Conservation (phyloP, 2,329 filamentous ascomycete species). For the Aspergillus calidoustus region DNA sequence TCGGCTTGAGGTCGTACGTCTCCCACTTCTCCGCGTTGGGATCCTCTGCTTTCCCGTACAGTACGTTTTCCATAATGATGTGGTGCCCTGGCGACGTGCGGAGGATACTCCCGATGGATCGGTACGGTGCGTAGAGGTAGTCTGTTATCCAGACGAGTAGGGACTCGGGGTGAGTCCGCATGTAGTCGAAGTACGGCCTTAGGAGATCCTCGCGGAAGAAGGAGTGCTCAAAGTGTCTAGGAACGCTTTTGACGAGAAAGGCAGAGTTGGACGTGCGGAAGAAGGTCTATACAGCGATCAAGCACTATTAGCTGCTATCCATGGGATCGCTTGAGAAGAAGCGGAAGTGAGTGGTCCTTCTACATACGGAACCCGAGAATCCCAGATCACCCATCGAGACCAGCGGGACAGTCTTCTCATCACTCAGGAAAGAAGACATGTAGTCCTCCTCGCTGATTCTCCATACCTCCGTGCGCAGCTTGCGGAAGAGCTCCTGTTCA, state of each 20-base stretch:
- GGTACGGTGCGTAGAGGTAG: slow-evolving; percentile 62
- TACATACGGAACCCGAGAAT: slow-evolving; percentile 68
- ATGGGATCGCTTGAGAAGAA: too few species aligned
- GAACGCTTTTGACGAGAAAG: slow-evolving; percentile 73
- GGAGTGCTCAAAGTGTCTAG: slow-evolving; percentile 69
- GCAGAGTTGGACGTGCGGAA: slow-evolving; percentile 69
- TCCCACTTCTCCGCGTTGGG: slow-evolving; percentile 62
- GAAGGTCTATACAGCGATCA: slow-evolving; percentile 58
- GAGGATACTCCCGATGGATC: slow-evolving; percentile 63
- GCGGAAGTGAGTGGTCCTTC: too few species aligned
- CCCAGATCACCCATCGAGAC: slow-evolving; percentile 69
- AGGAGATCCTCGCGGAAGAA: slow-evolving; percentile 72
- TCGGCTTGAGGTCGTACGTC: slow-evolving; percentile 75
- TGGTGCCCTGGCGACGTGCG: slow-evolving; percentile 70
- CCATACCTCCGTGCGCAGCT: slow-evolving; percentile 59
- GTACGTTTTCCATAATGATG: slow-evolving; percentile 77
- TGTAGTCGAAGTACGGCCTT: slow-evolving; percentile 67
- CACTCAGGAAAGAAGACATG: slow-evolving; percentile 55
- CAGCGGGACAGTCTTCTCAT: slow-evolving; percentile 50
- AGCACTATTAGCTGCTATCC: neutral
- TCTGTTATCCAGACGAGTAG: slow-evolving; percentile 74
- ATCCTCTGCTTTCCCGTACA: slow-evolving; percentile 62
- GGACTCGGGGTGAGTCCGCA: slow-evolving; percentile 63
- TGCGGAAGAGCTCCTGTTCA: slow-evolving; percentile 54
- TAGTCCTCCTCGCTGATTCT: slow-evolving; percentile 60